A percentile compares a stretch with the other conserved stretches of the same genome.
phyloP scores from a whole-genome alignment of 371 early-diverging fungal species.

The Mucor racemosus region DNA sequence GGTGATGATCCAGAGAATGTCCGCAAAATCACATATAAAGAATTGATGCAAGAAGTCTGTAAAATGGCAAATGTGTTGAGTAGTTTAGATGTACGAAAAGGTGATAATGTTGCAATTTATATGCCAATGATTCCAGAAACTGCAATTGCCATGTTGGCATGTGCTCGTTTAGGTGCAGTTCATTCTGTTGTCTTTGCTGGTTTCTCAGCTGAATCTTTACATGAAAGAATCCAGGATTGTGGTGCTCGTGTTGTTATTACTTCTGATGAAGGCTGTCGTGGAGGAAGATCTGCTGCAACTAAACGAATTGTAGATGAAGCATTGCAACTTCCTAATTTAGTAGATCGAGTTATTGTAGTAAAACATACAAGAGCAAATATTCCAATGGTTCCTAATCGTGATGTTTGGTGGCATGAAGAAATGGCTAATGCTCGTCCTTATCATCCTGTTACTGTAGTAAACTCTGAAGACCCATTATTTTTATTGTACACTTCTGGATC shows the following conservation, averaged over 20 bases:
- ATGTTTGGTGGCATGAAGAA: slow-evolving; percentile 88
- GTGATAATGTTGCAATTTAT: slow-evolving; percentile 91
- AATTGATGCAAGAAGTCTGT: slow-evolving; percentile 79
- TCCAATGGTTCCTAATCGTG: slow-evolving; percentile 69
- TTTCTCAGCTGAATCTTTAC: slow-evolving; percentile 84
- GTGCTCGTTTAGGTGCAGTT: slow-evolving; percentile 89
- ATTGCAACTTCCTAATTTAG: slow-evolving; percentile 56
- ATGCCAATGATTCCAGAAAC: slow-evolving; percentile 98
- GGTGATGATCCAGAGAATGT: slow-evolving; percentile 82
- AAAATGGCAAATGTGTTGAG: slow-evolving; percentile 82
- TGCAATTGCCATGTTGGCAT: slow-evolving; percentile 88
- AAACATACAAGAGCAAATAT: slow-evolving; percentile 78
- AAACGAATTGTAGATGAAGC: slow-evolving; percentile 92
- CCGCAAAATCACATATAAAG: slow-evolving; percentile 77
- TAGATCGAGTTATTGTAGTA: slow-evolving; percentile 72
- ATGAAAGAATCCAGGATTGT: slow-evolving; percentile 80
- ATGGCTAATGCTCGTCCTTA: slow-evolving; percentile 71
- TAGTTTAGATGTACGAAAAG: slow-evolving; percentile 80
- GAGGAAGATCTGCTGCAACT: slow-evolving; percentile 81
- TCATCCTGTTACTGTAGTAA: slow-evolving; percentile 76
- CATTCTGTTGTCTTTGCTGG: slow-evolving; percentile 94
- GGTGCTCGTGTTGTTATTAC: slow-evolving; percentile 78
- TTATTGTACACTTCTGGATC: slow-evolving; percentile 95
- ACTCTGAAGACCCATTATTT: slow-evolving; percentile 93
- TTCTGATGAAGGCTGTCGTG: slow-evolving; percentile 85